A percentile compares a stretch with the other conserved stretches of the same genome.
phyloP scores from a whole-genome alignment of 2,329 filamentous ascomycete species.

The Talaromyces sp. region DNA sequence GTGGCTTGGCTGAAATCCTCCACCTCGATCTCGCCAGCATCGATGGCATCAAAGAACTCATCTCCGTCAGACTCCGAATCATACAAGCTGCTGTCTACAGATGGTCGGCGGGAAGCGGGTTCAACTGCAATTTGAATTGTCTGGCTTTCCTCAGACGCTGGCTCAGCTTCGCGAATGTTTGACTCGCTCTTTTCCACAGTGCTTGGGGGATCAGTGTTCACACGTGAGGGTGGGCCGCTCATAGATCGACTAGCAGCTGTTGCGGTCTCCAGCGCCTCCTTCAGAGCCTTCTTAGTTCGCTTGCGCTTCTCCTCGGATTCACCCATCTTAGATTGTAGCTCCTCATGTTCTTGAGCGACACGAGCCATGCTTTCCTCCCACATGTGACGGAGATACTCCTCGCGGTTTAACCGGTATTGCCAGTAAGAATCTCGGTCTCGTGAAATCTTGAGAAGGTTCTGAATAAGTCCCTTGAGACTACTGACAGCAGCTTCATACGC shows the following conservation, averaged over 20 bases:
- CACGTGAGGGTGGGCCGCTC: constrained; percentile 31
- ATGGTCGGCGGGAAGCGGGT: constrained; percentile 61
- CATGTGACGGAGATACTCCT: constrained; percentile 87
- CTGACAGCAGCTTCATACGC: constrained; percentile 90
- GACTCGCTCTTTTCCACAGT: constrained; percentile 43
- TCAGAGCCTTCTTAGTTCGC: constrained; percentile 83
- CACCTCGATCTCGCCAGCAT: constrained; percentile 81
- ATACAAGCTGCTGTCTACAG: constrained; percentile 70
- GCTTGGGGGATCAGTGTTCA: constrained; percentile 18
- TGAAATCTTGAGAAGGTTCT: constrained; percentile 87
- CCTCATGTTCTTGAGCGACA: constrained; percentile 91
- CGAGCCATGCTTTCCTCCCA: constrained; percentile 99
- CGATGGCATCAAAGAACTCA: constrained; percentile 96
- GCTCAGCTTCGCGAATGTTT: constrained; percentile 18
- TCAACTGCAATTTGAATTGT: constrained; percentile 8
- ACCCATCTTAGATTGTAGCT: constrained; percentile 81
- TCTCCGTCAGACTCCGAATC: constrained; percentile 78
- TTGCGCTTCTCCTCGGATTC: constrained; percentile 90
- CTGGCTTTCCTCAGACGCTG: constrained; percentile 16
- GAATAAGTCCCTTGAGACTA: constrained; percentile 80
- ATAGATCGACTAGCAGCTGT: constrained; percentile 43
- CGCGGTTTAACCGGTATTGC: constrained; percentile 91
- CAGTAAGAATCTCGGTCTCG: constrained; percentile 94
- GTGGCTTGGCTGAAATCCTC: constrained; percentile 61
- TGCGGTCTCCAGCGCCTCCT: constrained; percentile 73